Evolutionary conservation across 2,329 filamentous ascomycete species (phyloP), one percentile per base, ranked within the genome.

Genomic region (Fusarium austroafricanum): DNA sequence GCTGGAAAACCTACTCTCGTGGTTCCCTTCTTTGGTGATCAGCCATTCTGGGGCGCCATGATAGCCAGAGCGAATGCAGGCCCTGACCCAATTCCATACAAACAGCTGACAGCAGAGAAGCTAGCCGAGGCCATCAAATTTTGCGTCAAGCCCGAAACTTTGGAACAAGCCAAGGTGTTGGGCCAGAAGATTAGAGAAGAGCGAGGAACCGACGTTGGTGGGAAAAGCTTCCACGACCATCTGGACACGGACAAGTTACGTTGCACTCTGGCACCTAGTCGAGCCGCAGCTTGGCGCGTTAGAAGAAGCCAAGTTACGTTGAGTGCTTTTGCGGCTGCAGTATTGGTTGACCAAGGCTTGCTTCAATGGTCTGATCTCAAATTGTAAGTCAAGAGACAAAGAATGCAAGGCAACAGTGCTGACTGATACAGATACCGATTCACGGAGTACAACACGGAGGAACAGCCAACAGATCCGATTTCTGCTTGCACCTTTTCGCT

Each of bases 1-100:
- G 87, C 89, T 2, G 93, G 93, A 23, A 89, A 89, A 54, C 93
- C 93, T 3, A 97, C 93, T 0, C 87, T 96, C 3, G 86, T 97
- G 4, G 89, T 97, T 0, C 93, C 93, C 0, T 97, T 97, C 80
- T 97, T 94, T 74, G 92, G 92, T 3, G 92, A 95, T 71, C 92
- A 95, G 76, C 90, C 90, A 1, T 95, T 94, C 73, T 94, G 92
- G 92, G 92, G 92, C 10, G 84, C 89, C 11, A 94, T 94, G 86
- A 87, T 94, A 38, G 85, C 89, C 0, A 85, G 83, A 60, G 90
- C 92, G 9, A 90, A 91, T 11, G 92, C 92, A 8, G 92, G 92
- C 0, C 91, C 92, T 0, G 79, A 83, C 2, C 91, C 92, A 0
- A 88, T 93, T 47, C 89, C 89, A 0, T 87, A 90, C 75, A 90